phyloP scores from a whole-genome alignment of 2,329 filamentous ascomycete species.

The Exophiala viscosa region DNA sequence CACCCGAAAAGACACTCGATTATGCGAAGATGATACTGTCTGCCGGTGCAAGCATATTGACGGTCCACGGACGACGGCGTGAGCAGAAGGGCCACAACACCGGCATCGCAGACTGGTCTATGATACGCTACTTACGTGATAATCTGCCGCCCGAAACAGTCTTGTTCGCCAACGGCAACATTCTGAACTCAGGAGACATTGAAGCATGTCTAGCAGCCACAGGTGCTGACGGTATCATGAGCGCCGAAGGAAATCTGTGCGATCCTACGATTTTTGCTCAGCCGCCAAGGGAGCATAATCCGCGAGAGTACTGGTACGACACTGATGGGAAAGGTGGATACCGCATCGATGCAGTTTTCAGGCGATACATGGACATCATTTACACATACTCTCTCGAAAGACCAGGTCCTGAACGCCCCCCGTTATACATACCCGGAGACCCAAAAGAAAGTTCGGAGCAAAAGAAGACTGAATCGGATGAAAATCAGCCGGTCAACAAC shows the following conservation, averaged over 20 bases:
- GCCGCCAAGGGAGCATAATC: slow-evolving; percentile 63
- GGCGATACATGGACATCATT: slow-evolving; percentile 87
- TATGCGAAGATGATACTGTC: slow-evolving; percentile 84
- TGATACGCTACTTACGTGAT: slow-evolving; percentile 76
- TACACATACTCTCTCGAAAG: slow-evolving; percentile 69
- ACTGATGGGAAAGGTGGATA: slow-evolving; percentile 76
- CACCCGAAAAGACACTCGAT: slow-evolving; percentile 75
- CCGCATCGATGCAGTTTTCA: slow-evolving; percentile 79
- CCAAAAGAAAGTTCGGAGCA: slow-evolving; percentile 16
- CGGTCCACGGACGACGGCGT: slow-evolving; percentile 80
- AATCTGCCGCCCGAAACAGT: slow-evolving; percentile 82
- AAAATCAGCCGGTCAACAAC: slow-evolving; percentile 25
- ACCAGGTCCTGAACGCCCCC: slow-evolving; percentile 63
- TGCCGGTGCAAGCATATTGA: slow-evolving; percentile 88
- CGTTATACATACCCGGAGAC: slow-evolving; percentile 67
- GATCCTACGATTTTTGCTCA: slow-evolving; percentile 82
- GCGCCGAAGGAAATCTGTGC: slow-evolving; percentile 88
- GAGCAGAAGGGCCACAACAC: slow-evolving; percentile 97
- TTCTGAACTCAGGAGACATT: slow-evolving; percentile 75
- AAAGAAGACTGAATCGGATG: neutral
- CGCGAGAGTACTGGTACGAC: slow-evolving; percentile 78
- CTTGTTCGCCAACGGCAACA: slow-evolving; percentile 94
- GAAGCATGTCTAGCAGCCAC: slow-evolving; percentile 74
- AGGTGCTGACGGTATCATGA: slow-evolving; percentile 91
- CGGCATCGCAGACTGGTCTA: slow-evolving; percentile 86